phyloP scores from a whole-genome alignment of 2,329 filamentous ascomycete genomes.

The Bipolaris zeicola region DNA sequence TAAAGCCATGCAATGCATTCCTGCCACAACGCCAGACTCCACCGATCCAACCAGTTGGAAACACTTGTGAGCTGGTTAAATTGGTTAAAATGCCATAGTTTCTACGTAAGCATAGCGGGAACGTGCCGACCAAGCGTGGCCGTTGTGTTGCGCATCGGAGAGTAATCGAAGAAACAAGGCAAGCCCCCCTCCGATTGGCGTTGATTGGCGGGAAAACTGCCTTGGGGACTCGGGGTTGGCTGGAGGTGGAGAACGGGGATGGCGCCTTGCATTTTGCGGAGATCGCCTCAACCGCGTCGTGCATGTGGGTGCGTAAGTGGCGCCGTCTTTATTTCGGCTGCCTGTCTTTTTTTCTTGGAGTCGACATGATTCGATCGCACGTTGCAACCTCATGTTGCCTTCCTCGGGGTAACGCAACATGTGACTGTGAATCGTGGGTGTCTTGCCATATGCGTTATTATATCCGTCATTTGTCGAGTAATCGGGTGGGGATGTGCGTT shows the following conservation, averaged over 20 bases:
- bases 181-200: not conserved
- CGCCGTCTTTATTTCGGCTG: conserved; percentile 8
- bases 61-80: conserved; percentile 10
- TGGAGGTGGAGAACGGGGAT: conserved; percentile 9
- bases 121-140: conserved; percentile 3
- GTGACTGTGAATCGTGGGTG: conserved; percentile 1
- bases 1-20: conserved; percentile 1
- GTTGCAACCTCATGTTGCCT: not conserved
- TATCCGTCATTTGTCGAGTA: not conserved
- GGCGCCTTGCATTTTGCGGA: conserved; percentile 14
- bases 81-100: conserved; percentile 10
- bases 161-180: conserved; percentile 2
- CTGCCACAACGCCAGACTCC: conserved; percentile 16
- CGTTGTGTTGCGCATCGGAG: conserved; percentile 9
- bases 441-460: conserved; percentile 3
- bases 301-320: conserved; percentile 17
- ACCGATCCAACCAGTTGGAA: conserved; percentile 4
- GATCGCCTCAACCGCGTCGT: conserved; percentile 19
- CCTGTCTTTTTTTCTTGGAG: conserved; percentile 3
- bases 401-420: conserved; percentile 3
- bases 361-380: conserved; percentile 36
- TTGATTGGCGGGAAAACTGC: conserved; percentile 21
- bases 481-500: not conserved
- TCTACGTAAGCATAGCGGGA: conserved; percentile 6
- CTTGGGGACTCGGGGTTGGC: conserved; percentile 9